Percentiles rank a stretch among this genome's conserved stretches.
Evolutionary conservation across 192 early-diverging fungal genomes (phyloP).

Genomic region (Thamnidium elegans): DNA sequence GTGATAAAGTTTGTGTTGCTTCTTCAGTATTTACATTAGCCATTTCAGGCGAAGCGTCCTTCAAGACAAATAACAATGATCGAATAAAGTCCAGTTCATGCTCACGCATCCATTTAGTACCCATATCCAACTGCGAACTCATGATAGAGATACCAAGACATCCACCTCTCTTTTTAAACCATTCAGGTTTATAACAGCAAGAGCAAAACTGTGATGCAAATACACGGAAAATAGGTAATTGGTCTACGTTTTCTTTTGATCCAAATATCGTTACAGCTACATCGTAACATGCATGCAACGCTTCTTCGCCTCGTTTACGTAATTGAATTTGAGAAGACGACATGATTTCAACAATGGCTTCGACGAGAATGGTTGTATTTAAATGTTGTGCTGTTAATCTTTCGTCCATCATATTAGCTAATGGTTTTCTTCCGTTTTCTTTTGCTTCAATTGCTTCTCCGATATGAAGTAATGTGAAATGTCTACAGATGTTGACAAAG

Average conservation of each 20-base stretch:
- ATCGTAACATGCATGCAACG: constrained; percentile 60
- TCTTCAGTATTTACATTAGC: constrained; percentile 70
- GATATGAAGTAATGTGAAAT: constrained; percentile 74
- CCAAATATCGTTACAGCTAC: constrained; percentile 54
- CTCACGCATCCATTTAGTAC: constrained; percentile 87
- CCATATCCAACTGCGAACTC: constrained; percentile 78
- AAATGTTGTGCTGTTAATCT: constrained; percentile 45
- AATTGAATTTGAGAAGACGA: constrained; percentile 62
- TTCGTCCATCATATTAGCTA: constrained; percentile 47
- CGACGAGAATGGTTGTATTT: constrained; percentile 69
- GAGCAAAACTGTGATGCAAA: constrained; percentile 86
- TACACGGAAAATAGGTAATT: constrained; percentile 70
- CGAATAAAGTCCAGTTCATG: constrained; percentile 94
- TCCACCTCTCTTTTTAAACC: constrained; percentile 86
- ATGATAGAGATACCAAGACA: constrained; percentile 86
- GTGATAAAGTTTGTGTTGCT: constrained; percentile 66
- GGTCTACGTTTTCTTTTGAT: constrained; percentile 55
- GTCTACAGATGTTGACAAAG: constrained; percentile 61
- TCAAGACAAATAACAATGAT: constrained; percentile 91
- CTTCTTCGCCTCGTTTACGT: constrained; percentile 59
- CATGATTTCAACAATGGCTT: constrained; percentile 73
- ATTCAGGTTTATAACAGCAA: constrained; percentile 87
- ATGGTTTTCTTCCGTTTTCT: constrained; percentile 40
- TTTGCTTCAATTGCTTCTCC: constrained; percentile 62
- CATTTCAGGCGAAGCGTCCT: constrained; percentile 82